Evolutionary conservation across 306 rosid genomes (phyloP).

Genomic region (Ormosia semicastrata): DNA sequence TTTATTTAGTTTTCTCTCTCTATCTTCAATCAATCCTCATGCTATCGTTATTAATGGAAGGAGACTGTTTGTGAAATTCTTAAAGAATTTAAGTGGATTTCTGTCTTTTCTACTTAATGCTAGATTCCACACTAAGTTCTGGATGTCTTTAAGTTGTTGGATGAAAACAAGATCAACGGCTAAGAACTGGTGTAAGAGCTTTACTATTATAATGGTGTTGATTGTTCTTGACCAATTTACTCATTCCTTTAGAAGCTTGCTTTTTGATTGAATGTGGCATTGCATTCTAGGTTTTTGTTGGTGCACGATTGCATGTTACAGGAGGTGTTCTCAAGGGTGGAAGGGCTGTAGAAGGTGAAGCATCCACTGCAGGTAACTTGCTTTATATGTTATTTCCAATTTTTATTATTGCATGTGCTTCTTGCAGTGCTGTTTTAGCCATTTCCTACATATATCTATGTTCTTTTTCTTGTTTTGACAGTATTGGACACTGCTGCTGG

Average conservation of each 20-base stretch:
- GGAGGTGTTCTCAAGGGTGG: constrained; percentile 98
- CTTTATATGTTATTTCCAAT: constrained; percentile 12
- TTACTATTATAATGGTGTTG: constrained; percentile 3
- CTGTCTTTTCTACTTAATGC: constrained; percentile 16
- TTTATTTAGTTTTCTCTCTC: neutral
- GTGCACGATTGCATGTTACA: constrained; percentile 96
- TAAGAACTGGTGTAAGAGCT: neutral
- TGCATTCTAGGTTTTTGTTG: constrained; percentile 85
- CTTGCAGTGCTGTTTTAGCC: constrained; percentile 5
- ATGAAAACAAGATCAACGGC: neutral
- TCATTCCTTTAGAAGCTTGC: constrained; percentile 9
- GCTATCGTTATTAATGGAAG: neutral
- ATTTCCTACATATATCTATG: neutral
- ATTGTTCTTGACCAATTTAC: constrained; percentile 14
- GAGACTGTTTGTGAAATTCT: neutral
- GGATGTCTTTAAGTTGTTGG: neutral
- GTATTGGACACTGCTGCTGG: constrained; percentile 99
- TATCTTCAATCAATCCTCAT: neutral
- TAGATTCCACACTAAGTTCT: neutral
- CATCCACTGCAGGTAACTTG: constrained; percentile 77
- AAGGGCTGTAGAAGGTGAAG: constrained; percentile 95
- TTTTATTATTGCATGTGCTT: neutral
- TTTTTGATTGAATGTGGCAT: constrained; percentile 13
- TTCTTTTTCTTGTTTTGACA: constrained; percentile 33
- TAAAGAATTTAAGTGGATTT: constrained; percentile 3